phyloP scores from a whole-genome alignment of 2,329 filamentous ascomycete genomes.

The Fusarium protoensiforme region DNA sequence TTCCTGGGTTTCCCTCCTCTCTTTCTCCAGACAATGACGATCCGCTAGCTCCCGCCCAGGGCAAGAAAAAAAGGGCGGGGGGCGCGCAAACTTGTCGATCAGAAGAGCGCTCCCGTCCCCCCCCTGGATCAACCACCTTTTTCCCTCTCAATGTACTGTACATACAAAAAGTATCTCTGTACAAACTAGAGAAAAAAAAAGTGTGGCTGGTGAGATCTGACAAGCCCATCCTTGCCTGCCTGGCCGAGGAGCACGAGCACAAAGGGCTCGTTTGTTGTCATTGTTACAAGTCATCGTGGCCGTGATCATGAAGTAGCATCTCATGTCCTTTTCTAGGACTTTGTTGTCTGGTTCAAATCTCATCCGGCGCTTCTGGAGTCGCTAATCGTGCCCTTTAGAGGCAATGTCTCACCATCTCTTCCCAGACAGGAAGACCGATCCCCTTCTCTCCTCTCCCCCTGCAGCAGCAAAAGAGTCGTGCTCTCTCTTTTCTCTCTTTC shows the following conservation, averaged over 20 bases:
- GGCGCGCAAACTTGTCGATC: slow-evolving; percentile 1
- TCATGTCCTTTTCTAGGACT: background rate
- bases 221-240: background rate
- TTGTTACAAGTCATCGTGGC: background rate
- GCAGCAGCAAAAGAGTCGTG: background rate
- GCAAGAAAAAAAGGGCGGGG: background rate
- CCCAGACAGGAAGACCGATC: background rate
- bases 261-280: background rate
- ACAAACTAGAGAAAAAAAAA: slow-evolving; percentile 5
- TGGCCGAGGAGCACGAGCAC: background rate
- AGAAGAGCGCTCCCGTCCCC: slow-evolving; percentile 14
- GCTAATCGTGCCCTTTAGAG: background rate
- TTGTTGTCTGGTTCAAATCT: background rate
- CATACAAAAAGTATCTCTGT: background rate
- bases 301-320: background rate
- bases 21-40: background rate
- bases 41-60: slow-evolving; percentile 2
- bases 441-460: slow-evolving; percentile 10
- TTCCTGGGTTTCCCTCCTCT: background rate
- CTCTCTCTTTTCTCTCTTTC: background rate
- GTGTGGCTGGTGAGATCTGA: slow-evolving; percentile 37
- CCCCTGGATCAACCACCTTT: background rate
- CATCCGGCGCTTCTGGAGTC: background rate
- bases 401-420: slow-evolving; percentile 20
- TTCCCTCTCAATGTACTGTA: background rate